Evolutionary conservation across 2,329 filamentous ascomycete genomes (phyloP).

Genomic region (Helminthosporium solani): DNA sequence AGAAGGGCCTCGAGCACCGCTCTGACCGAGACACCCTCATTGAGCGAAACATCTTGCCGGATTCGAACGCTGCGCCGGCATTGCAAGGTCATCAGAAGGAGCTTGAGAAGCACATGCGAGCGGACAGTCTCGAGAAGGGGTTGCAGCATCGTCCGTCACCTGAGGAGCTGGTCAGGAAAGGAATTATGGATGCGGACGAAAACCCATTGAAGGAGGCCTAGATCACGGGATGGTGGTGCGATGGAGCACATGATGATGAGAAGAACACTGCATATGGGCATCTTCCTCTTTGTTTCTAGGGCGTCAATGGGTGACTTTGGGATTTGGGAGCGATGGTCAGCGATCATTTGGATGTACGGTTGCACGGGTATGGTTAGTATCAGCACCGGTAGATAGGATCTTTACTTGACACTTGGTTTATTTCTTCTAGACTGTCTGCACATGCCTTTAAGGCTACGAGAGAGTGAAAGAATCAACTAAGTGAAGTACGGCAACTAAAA

Average conservation of each 20-base stretch:
- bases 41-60: conserved; percentile 84
- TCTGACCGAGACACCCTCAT: conserved; percentile 74
- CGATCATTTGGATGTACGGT: too few relatives aligned
- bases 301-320: neutral
- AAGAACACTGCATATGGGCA: conserved; percentile 6
- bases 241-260: neutral
- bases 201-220: conserved; percentile 34
- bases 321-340: neutral
- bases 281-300: neutral
- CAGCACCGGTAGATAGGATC: too few relatives aligned
- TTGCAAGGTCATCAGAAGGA: conserved; percentile 80
- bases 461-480: too few relatives aligned
- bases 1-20: conserved; percentile 63
- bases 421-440: too few relatives aligned
- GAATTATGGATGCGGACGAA: conserved; percentile 63
- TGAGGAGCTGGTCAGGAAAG: conserved; percentile 76
- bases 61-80: conserved; percentile 73
- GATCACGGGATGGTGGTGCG: neutral
- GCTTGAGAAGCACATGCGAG: conserved; percentile 77
- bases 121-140: conserved; percentile 65
- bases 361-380: too few relatives aligned
- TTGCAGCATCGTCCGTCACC: conserved; percentile 66
- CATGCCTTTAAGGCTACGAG: too few relatives aligned
- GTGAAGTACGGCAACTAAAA: too few relatives aligned
- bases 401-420: too few relatives aligned